These are phyloP conservation scores for Pholiota adiposa DNA, from an alignment of 1,284 basidiomycete genomes.

Conservation along the genomic window DNA sequence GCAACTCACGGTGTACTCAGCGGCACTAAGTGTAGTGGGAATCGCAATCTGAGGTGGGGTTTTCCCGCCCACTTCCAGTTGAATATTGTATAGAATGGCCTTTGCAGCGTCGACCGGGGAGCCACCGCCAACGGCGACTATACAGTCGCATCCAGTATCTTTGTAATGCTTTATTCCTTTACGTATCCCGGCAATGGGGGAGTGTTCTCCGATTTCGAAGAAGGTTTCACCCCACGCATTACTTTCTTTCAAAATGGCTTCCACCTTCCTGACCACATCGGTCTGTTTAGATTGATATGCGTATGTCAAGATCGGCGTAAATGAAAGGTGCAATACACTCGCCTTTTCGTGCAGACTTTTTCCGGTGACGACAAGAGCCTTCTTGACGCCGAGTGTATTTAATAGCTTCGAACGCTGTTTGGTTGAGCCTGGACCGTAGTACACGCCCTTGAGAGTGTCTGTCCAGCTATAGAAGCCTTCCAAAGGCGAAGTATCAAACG, in stretches of 20 bases:
- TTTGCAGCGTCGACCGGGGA: conserved; percentile 82
- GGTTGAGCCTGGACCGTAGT: conserved; percentile 71
- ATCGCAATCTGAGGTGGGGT: conserved; percentile 68
- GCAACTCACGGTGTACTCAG: conserved; percentile 66
- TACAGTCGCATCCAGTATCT: conserved; percentile 62
- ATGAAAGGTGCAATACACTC: conserved; percentile 1
- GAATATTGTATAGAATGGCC: conserved; percentile 65
- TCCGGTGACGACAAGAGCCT: conserved; percentile 74
- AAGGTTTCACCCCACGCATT: conserved; percentile 70
- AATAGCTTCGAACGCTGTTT: conserved; percentile 66
- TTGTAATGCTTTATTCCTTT: conserved; percentile 63
- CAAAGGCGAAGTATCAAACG: conserved; percentile 27
- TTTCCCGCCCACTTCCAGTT: conserved; percentile 54
- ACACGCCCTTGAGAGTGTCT: conserved; percentile 64
- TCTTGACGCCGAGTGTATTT: conserved; percentile 54
- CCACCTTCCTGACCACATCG: conserved; percentile 63
- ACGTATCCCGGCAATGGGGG: conserved; percentile 73
- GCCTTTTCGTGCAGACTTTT: conserved; percentile 71
- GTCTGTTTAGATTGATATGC: conserved; percentile 45
- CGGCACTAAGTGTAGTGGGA: conserved; percentile 83
- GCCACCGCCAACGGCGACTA: conserved; percentile 79
- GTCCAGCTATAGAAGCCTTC: conserved; percentile 66
- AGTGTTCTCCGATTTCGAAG: conserved; percentile 77
- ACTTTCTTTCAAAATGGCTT: conserved; percentile 57
- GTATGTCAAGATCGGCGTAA: conserved; percentile 8